Evolutionary conservation across 2,329 filamentous ascomycete genomes (phyloP), one percentile per base, ranked within the genome.

Genomic region (Lachnellula cervina): DNA sequence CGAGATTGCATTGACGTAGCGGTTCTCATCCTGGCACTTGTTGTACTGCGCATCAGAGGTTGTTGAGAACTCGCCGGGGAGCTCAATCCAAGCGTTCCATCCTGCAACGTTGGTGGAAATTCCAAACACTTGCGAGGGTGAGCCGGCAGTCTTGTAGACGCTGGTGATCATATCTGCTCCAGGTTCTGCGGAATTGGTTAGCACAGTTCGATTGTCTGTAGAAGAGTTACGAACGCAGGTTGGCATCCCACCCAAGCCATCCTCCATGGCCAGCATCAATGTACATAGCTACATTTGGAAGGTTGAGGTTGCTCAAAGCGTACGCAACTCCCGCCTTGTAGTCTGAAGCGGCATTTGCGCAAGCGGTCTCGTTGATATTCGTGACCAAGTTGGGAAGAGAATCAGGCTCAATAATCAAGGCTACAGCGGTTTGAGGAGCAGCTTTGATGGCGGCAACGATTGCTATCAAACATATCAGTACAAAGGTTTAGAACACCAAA

Each of bases 301-400:
- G 72, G 68, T 82, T 77, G 28, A 82, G 75, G 51, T 74, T 67
- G 57, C 71, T 73, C 57, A 82, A 57, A 45, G 80, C 80, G 63
- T 83, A 80, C 59, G 74, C 68, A 38, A 75, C 77, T 64, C 77
- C 74, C 44, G 75, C 73, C 47, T 76, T 69, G 67, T 83, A 83
- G 16, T 76, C 74, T 5, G 66, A 60, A n/a, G 76, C 70, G 9
- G 80, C 77, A 49, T 69, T 69, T 50, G 73, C 48, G 64, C 80
- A 83, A 68, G 80, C 80, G 55, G 73, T 59, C 5, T 80, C 73
- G 60, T 72, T 73, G 62, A 76, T 52, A 72, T 83, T 83, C 62
- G 80, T 83, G 45, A 83, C 74, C 66, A 83, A 69, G 72, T 83
- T 83, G 57, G 80, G 78, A n/a, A 83, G 72, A 25, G 78, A 80